Conservation (phyloP, 2,329 filamentous ascomycete species). For the Ceratocystis huliohia region DNA sequence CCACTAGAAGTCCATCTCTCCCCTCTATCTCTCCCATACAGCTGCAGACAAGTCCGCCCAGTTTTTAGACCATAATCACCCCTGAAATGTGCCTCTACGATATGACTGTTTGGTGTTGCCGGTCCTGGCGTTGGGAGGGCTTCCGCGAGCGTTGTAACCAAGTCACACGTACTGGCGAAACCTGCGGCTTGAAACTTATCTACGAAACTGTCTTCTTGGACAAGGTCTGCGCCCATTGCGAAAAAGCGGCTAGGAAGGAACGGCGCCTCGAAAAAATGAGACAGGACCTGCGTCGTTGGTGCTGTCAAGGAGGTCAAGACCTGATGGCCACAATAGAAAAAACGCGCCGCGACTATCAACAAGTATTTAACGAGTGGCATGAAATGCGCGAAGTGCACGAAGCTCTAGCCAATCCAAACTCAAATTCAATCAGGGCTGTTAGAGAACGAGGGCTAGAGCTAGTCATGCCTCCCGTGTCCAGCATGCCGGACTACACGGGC, state of each 20-base stretch:
- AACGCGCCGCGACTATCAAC: constrained; percentile 55
- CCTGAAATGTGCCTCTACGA: constrained; percentile 85
- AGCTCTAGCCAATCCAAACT: background rate
- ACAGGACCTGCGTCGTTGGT: constrained; percentile 65
- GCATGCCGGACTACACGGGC: background rate
- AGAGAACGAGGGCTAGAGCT: background rate
- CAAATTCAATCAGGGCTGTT: background rate
- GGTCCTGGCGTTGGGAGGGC: constrained; percentile 88
- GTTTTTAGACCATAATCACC: constrained; percentile 21
- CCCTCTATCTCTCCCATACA: constrained; percentile 2
- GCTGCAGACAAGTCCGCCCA: background rate
- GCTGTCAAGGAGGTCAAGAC: constrained; percentile 50
- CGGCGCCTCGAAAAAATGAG: constrained; percentile 62
- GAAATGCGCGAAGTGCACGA: constrained; percentile 34
- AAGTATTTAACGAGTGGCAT: constrained; percentile 48
- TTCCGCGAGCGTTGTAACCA: constrained; percentile 88
- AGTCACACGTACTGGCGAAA: constrained; percentile 92
- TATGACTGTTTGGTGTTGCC: constrained; percentile 70
- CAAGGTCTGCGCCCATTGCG: constrained; percentile 69
- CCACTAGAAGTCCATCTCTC: too few species aligned
- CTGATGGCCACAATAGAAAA: constrained; percentile 59
- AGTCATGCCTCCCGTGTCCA: background rate
- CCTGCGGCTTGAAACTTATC: constrained; percentile 85
- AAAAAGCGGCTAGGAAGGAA: constrained; percentile 76
- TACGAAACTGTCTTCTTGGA: constrained; percentile 54